Evolutionary conservation across 768 basidiomycete species (phyloP), one percentile per base, ranked within the genome.

Genomic region (Russula emetica): DNA sequence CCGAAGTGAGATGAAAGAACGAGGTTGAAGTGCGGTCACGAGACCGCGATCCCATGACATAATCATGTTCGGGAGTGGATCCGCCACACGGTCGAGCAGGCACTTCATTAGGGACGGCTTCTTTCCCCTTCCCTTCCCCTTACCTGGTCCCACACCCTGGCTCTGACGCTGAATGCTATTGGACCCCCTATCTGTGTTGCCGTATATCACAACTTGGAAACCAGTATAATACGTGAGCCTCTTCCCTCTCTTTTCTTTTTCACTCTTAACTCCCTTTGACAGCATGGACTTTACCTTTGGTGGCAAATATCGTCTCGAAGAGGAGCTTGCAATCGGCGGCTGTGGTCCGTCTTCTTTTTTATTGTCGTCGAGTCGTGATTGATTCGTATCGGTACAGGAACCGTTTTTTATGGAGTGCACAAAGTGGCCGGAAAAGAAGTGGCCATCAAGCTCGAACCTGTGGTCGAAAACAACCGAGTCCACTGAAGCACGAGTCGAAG

Each of bases 401-500:
- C 88, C 44, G 89, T 91, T 24, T 90, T 86, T 72, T 77, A 87
- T 55, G 89, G 89, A 40, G 86, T 89, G 9, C 89, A 91, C 74
- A 88, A 86, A 55, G 76, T 90, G 61, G 89, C 89, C 14, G 89
- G 89, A 66, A 91, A 91, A 67, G 87, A 89, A 71, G 89, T 92
- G 45, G 89, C 89, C 61, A 91, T 92, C 72, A 92, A 92, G 72
- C 77, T 92, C 24, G 88, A 92, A 74, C 86, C 87, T 24, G 87
- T 84, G 20, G 72, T 79, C 28, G 73, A 79, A 60, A 70, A 70
- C 64, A 65, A 67, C 75, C 80, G 59, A 87, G 86, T 54, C 90
- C 90, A 2, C 81, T 94, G 68, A 86, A 88, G 73, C 91, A 93
- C 70, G 93, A 95, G 73, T 87, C 87, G 47, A 92, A 90, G 76